Percentiles rank a stretch among this genome's conserved stretches.
Conservation (phyloP, 179 eudicot species). For the Spinacia oleracea region DNA sequence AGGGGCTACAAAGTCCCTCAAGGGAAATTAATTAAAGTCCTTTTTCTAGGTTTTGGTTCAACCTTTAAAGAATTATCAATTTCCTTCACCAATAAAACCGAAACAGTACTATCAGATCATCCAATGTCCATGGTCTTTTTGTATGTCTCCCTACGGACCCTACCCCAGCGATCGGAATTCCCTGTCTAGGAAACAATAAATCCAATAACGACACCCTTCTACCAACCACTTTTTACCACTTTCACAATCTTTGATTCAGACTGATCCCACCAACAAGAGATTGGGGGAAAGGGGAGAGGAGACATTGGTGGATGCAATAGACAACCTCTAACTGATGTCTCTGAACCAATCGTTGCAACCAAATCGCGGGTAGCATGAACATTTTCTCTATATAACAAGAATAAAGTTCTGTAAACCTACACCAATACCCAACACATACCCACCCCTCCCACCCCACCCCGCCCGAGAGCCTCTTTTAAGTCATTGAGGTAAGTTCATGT, state of each 20-base stretch:
- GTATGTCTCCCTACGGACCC: not conserved
- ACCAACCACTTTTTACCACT: not conserved
- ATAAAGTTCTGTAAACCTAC: not conserved
- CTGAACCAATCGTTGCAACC: not conserved
- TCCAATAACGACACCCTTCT: not conserved
- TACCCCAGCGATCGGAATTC: not conserved
- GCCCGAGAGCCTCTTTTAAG: not conserved
- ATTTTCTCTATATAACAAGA: not conserved
- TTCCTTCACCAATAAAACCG: not conserved
- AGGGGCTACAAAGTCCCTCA: not conserved
- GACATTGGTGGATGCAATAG: not conserved
- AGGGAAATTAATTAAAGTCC: not conserved
- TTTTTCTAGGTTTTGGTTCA: not conserved
- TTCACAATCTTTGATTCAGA: not conserved
- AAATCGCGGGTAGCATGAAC: not conserved
- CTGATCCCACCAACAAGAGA: not conserved
- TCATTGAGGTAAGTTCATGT: not conserved
- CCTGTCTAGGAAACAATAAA: not conserved
- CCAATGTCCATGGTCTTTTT: not conserved
- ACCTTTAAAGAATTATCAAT: not conserved
- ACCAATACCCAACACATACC: no score
- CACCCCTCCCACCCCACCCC: no score
- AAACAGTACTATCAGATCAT: not conserved
- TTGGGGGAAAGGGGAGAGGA: not conserved
- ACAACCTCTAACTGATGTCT: not conserved